phyloP scores from a whole-genome alignment of 768 basidiomycete genomes.

The Cystofilobasidium ferigula region DNA sequence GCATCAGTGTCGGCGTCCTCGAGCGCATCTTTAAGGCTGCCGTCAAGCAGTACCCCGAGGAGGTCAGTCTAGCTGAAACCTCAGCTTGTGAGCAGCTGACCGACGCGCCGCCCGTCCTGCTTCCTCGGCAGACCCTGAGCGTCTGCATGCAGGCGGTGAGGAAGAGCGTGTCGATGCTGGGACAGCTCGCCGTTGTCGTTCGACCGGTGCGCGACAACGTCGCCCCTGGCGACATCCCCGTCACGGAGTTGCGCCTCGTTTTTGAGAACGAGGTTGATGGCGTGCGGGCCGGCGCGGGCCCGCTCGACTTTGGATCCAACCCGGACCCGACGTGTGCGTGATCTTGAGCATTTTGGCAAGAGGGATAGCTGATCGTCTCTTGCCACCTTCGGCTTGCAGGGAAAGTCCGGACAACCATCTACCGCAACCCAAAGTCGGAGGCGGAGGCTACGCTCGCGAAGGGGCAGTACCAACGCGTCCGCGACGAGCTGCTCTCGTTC shows the following conservation, averaged over 20 bases:
- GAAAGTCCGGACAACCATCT: constrained; percentile 8
- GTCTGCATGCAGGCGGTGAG: constrained; percentile 54
- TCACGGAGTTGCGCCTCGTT: constrained; percentile 52
- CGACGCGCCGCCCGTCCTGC: background rate
- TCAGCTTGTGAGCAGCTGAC: background rate
- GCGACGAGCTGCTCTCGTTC: background rate
- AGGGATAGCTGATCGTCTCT: too few relatives aligned
- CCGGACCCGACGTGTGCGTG: too few relatives aligned
- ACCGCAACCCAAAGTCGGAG: background rate
- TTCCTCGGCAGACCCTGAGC: constrained; percentile 36
- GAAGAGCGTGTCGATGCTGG: constrained; percentile 33
- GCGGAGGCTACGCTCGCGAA: background rate
- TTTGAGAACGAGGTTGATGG: constrained; percentile 45
- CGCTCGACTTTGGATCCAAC: background rate
- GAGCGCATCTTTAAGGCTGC: constrained; percentile 57
- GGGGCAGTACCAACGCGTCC: background rate
- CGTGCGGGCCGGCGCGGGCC: too few relatives aligned
- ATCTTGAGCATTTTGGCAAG: too few relatives aligned
- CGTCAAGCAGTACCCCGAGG: constrained; percentile 50
- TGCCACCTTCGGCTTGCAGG: constrained; percentile 10
- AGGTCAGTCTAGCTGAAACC: constrained; percentile 44
- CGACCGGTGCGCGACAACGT: constrained; percentile 43
- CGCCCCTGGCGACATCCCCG: constrained; percentile 41
- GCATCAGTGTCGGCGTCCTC: constrained; percentile 43
- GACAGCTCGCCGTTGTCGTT: constrained; percentile 46